Evolutionary conservation across 352 stramenopile genomes (phyloP).

Genomic region (Phytophthora ramorum): DNA sequence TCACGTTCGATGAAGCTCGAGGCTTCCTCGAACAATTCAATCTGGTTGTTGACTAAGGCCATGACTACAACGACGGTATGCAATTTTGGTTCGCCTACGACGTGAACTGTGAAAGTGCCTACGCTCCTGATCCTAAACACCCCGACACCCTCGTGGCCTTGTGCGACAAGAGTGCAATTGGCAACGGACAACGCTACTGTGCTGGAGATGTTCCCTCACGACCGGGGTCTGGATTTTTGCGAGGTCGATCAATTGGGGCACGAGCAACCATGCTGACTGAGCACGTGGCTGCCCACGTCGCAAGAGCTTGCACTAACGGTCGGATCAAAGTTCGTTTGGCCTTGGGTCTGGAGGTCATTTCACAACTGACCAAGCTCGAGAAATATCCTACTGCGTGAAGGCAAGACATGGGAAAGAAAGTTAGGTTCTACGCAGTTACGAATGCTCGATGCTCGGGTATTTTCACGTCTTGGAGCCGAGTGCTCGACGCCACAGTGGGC

Average conservation of each 20-base stretch:
- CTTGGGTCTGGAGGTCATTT: background rate
- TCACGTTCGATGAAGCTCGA: background rate
- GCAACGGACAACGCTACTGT: background rate
- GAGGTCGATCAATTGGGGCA: background rate
- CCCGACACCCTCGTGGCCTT: background rate
- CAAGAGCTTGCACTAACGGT: background rate
- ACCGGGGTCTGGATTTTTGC: background rate
- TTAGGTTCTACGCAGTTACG: conserved; percentile 28
- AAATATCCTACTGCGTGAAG: background rate
- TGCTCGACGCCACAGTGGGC: conserved; percentile 10
- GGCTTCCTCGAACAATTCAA: background rate
- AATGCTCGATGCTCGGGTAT: conserved; percentile 18
- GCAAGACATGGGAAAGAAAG: background rate
- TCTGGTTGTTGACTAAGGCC: background rate
- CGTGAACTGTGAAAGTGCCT: background rate
- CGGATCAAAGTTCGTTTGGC: background rate
- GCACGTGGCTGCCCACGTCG: too few species aligned
- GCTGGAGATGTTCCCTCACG: background rate
- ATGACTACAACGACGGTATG: background rate
- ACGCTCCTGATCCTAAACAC: background rate
- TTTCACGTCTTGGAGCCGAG: conserved; percentile 25
- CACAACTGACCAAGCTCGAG: background rate
- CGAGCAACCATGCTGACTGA: too few species aligned
- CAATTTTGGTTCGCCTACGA: background rate
- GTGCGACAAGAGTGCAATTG: background rate